phyloP scores from a whole-genome alignment of 2,329 filamentous ascomycete species.

The Fusarium sp. region DNA sequence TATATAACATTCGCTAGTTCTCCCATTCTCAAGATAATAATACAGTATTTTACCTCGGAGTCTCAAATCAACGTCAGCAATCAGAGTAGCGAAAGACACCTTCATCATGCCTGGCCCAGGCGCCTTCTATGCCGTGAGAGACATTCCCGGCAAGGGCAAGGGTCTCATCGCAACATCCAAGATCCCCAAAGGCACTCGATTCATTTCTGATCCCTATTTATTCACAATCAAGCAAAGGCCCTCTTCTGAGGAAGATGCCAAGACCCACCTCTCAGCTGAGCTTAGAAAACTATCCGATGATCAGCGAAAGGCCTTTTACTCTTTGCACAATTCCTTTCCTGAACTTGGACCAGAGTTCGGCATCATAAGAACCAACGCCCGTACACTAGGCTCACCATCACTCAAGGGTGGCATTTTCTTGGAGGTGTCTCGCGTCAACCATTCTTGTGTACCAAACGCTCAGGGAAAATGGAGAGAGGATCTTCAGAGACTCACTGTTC shows the following conservation, averaged over 20 bases:
- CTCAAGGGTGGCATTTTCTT: slow-evolving; percentile 33
- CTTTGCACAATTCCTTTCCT: not conserved
- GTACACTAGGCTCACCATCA: no score
- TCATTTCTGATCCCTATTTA: slow-evolving; percentile 17
- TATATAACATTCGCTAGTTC: no score
- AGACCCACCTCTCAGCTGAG: no score
- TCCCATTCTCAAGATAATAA: no score
- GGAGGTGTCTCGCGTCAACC: slow-evolving; percentile 43
- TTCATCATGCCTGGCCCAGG: no score
- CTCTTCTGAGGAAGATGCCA: no score
- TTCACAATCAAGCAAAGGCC: not conserved
- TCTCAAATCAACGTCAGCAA: no score
- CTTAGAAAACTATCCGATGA: not conserved
- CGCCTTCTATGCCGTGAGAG: no score
- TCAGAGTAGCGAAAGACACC: no score
- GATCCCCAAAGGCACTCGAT: slow-evolving; percentile 27
- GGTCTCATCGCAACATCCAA: slow-evolving; percentile 15
- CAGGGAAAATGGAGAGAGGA: slow-evolving; percentile 40
- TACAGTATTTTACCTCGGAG: no score
- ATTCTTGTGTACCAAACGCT: slow-evolving; percentile 44
- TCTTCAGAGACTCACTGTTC: slow-evolving; percentile 34
- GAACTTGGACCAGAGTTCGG: not conserved
- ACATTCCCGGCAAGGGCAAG: slow-evolving; percentile 20
- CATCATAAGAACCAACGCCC: slow-evolving; percentile 17
- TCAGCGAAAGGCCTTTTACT: not conserved